Conservation (phyloP, 306 rosid species). For the Lathyrus tuberosus region DNA sequence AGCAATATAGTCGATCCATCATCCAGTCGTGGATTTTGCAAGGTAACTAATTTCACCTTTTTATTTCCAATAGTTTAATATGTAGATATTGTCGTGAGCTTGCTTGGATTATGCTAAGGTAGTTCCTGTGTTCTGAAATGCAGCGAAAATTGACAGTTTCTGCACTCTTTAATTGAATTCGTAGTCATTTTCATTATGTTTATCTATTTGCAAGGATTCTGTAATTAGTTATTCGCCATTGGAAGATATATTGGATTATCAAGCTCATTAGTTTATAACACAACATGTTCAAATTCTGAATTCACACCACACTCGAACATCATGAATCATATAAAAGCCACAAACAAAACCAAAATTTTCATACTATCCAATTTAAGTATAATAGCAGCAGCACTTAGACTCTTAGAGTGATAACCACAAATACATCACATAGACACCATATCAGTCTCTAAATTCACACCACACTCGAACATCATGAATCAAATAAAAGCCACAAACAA, state of each 20-base stretch:
- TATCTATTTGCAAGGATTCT: neutral
- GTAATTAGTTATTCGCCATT: too few relatives aligned
- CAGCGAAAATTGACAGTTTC: neutral
- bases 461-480: constrained; percentile 6
- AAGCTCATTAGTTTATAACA: neutral
- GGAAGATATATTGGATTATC: too few relatives aligned
- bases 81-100: constrained; percentile 10
- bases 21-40: constrained; percentile 95
- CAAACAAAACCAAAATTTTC: constrained; percentile 34
- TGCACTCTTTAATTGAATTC: neutral
- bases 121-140: neutral
- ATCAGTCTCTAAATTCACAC: neutral
- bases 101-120: neutral
- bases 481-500: constrained; percentile 21
- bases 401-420: too few relatives aligned
- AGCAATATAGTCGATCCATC: constrained; percentile 81
- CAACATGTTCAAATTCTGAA: neutral
- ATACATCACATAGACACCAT: too few relatives aligned
- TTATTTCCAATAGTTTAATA: neutral
- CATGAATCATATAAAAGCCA: neutral
- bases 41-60: constrained; percentile 52
- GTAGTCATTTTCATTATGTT: neutral
- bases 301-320: constrained; percentile 4
- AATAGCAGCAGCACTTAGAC: too few relatives aligned
- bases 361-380: too few relatives aligned